phyloP scores from a whole-genome alignment of 139 green algal species.

The Coelastrella sp. region DNA sequence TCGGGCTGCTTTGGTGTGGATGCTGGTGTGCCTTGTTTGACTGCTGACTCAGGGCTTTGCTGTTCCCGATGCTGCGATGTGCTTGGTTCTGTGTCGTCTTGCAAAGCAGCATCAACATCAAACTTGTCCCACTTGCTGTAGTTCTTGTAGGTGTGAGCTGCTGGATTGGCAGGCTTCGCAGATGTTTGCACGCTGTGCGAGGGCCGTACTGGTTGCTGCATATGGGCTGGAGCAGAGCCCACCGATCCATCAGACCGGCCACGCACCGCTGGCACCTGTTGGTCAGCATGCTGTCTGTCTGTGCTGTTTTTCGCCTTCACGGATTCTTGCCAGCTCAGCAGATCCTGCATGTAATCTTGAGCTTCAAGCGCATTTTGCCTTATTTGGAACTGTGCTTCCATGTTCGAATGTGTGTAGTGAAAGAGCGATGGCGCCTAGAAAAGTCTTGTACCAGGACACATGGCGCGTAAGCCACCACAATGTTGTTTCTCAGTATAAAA shows the following conservation, averaged over 20 bases:
- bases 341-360: conserved; percentile 74
- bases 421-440: neutral
- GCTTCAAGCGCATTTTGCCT: conserved; percentile 72
- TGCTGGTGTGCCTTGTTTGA: no score
- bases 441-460: no score
- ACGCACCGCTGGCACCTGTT: conserved; percentile 42
- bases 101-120: conserved; percentile 68
- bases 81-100: neutral
- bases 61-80: no score
- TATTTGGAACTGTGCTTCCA: conserved; percentile 70
- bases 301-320: conserved; percentile 48
- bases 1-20: conserved; percentile 43
- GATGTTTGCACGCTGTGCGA: neutral
- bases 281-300: neutral
- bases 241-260: conserved; percentile 48
- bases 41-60: neutral
- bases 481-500: no score
- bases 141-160: conserved; percentile 75
- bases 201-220: conserved; percentile 46
- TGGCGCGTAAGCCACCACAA: no score
- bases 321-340: conserved; percentile 68
- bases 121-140: conserved; percentile 82
- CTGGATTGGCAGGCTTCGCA: conserved; percentile 43
- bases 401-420: no score
- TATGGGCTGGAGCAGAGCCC: conserved; percentile 39